Evolutionary conservation across 2,329 filamentous ascomycete species (phyloP), one percentile per base, ranked within the genome.

Genomic region (Chaetomiaceae sp.): DNA sequence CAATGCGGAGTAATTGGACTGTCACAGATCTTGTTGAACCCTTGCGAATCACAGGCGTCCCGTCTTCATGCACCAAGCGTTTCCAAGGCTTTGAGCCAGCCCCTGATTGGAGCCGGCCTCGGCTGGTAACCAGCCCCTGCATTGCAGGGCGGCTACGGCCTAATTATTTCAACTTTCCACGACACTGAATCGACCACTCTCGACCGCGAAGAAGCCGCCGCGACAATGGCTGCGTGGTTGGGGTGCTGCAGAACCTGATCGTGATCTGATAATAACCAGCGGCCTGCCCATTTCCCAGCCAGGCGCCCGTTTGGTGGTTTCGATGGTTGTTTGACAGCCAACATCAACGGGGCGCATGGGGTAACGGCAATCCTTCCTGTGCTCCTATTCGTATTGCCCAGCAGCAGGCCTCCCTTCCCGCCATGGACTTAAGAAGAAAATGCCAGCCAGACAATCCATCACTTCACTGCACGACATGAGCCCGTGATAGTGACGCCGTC

Each of bases 101-200:
- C 58, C 38, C 25, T 72, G 67, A 75, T 75, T 75, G 69, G 73
- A 46, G 57, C 53, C 51, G 45, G 48, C 44, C 57, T 62, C 64
- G 60, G 60, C 54, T 58, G 60, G 64, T 61, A n/a, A n/a, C 14
- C 10, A 36, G 63, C 65, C 68, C 63, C 61, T 61, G 64, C 64
- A 61, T 71, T 69, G 67, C 68, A 70, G 66, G 72, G 73, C 73
- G 73, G 69, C 66, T 75, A 58, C 49, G 9, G n/a, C 5, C 18
- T n/a, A 45, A 14, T 9, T 29, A 45, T 20, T 9, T 29, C 29
- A 18, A 23, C 21, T 10, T 43, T 16, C n/a, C n/a, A n/a, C 47
- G 20, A 42, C 29, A 8, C n/a, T 21, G 30, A 46, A 20, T 36
- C 43, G 53, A 60, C 53, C 54, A 52, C 55, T 48, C 40, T 14